A percentile compares a stretch with the other conserved stretches of the same genome.
These are phyloP conservation scores for Colletotrichum sansevieriae DNA, from an alignment of 2,329 filamentous ascomycete species.

Conservation along the genomic window DNA sequence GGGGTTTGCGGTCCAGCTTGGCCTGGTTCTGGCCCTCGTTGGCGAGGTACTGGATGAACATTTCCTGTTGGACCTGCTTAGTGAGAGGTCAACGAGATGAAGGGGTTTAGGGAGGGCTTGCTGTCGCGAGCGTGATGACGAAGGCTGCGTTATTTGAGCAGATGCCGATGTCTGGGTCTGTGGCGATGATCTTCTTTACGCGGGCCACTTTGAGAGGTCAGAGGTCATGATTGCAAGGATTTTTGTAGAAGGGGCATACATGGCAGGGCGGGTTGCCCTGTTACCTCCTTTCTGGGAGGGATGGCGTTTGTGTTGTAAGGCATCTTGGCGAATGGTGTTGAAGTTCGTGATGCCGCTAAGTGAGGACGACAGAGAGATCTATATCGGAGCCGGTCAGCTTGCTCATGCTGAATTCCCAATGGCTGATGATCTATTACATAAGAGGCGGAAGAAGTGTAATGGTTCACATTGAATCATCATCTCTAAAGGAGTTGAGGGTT, in stretches of 20 bases:
- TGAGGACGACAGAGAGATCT: slow-evolving; percentile 7
- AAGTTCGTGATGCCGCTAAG: background rate
- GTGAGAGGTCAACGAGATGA: background rate
- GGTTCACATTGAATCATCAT: too few species aligned
- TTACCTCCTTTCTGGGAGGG: slow-evolving; percentile 82
- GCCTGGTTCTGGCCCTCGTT: slow-evolving; percentile 88
- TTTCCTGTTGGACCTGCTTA: slow-evolving; percentile 71
- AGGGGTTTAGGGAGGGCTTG: slow-evolving; percentile 52
- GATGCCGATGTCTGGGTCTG: slow-evolving; percentile 86
- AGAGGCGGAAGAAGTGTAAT: too few species aligned
- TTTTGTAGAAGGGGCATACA: slow-evolving; percentile 65
- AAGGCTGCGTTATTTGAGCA: slow-evolving; percentile 97
- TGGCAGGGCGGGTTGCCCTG: slow-evolving; percentile 86
- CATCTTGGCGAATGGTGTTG: slow-evolving; percentile 65
- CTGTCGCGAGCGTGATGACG: slow-evolving; percentile 90
- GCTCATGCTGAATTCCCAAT: slow-evolving; percentile 24
- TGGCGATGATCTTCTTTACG: slow-evolving; percentile 93
- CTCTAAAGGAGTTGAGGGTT: too few species aligned
- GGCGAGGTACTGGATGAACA: slow-evolving; percentile 94
- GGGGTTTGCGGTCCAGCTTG: slow-evolving; percentile 90
- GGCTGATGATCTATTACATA: too few species aligned
- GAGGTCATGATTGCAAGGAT: background rate
- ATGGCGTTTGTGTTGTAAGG: slow-evolving; percentile 92
- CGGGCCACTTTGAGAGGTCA: slow-evolving; percentile 76
- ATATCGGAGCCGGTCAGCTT: slow-evolving; percentile 29